Conservation (phyloP, 2,329 filamentous ascomycete species). For the Tolypocladium ophioglossoides region DNA sequence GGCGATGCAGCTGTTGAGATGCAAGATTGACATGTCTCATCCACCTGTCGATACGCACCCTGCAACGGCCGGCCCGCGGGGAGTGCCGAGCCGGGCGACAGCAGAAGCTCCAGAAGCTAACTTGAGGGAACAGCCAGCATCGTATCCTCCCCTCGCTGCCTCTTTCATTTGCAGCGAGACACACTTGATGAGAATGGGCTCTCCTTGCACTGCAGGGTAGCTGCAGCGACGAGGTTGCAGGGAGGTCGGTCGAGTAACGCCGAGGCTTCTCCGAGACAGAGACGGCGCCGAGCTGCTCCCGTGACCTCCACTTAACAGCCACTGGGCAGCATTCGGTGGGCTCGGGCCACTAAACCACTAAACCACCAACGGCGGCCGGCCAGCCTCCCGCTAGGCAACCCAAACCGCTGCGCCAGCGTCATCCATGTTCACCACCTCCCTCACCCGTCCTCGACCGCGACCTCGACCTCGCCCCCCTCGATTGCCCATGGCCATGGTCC, state of each 20-base stretch:
- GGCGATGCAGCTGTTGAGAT: not conserved
- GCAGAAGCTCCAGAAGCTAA: not conserved
- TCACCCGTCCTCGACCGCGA: constrained; percentile 1
- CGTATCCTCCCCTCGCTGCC: not conserved
- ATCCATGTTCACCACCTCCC: not conserved
- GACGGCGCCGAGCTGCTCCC: no score
- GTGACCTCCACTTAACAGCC: not conserved
- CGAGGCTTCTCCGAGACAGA: not conserved
- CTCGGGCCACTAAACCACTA: not conserved
- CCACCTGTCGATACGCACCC: not conserved
- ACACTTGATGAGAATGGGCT: not conserved
- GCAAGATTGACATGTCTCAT: not conserved
- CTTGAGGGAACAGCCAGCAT: not conserved
- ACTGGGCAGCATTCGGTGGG: not conserved
- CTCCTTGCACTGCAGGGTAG: not conserved
- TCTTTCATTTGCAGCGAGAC: not conserved
- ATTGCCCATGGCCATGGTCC: constrained; percentile 1
- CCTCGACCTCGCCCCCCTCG: not conserved
- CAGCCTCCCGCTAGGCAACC: not conserved
- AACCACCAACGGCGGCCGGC: not conserved
- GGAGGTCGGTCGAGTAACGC: not conserved
- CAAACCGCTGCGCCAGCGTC: not conserved
- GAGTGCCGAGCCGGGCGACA: not conserved
- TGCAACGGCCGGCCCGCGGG: not conserved
- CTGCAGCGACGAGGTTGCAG: not conserved